phyloP scores from a whole-genome alignment of 2,329 filamentous ascomycete genomes.

The Penicillium sp. region DNA sequence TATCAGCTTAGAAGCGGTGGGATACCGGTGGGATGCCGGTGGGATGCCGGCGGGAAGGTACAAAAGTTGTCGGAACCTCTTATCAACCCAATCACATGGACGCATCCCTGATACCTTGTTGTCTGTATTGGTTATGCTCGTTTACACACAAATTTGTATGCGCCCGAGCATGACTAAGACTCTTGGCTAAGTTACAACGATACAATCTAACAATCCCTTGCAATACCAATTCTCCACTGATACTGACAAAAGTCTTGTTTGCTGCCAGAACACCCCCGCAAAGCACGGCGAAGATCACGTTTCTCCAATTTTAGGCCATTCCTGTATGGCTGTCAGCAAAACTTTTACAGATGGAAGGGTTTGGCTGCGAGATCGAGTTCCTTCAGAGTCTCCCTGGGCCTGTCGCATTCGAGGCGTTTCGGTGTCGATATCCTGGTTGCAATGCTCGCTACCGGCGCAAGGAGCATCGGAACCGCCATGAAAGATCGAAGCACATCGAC shows the following conservation, averaged over 20 bases:
- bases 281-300: neutral
- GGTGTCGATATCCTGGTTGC: conserved; percentile 22
- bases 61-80: no score
- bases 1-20: neutral
- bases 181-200: no score
- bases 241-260: neutral
- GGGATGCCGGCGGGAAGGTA: neutral
- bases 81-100: no score
- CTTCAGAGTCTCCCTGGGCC: no score
- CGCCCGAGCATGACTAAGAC: no score
- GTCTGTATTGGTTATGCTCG: no score
- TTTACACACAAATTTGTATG: no score
- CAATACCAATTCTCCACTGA: no score
- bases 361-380: neutral
- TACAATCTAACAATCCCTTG: no score
- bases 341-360: neutral
- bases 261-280: neutral
- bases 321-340: neutral
- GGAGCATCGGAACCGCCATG: conserved; percentile 27
- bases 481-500: conserved; percentile 4
- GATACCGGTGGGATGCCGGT: neutral
- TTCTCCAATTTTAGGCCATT: neutral
- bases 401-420: no score
- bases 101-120: no score
- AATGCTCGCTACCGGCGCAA: conserved; percentile 22